phyloP scores from a whole-genome alignment of 768 basidiomycete species.

The Suillus decipiens region DNA sequence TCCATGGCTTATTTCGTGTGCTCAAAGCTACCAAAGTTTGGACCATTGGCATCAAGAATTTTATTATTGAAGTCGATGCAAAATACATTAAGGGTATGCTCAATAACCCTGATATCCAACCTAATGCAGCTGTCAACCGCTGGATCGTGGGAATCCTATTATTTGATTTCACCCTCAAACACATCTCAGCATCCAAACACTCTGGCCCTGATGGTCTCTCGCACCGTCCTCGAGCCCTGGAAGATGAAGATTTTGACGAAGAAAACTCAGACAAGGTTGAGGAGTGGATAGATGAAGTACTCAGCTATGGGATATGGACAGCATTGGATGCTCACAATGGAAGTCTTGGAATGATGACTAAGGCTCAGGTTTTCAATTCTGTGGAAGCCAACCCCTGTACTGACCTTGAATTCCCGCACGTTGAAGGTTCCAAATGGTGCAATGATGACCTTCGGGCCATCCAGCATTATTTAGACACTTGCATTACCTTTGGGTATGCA shows the following conservation, averaged over 20 bases:
- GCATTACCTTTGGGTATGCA: slow-evolving; percentile 1
- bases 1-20: slow-evolving; percentile 30
- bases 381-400: not conserved
- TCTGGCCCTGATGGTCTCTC: not conserved
- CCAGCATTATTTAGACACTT: not conserved
- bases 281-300: too few relatives aligned
- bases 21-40: slow-evolving; percentile 8
- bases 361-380: not conserved
- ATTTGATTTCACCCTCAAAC: not conserved
- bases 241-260: not conserved
- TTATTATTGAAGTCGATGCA: slow-evolving; percentile 28
- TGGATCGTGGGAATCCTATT: not conserved
- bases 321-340: not conserved
- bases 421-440: not conserved
- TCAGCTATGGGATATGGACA: not conserved
- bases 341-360: not conserved
- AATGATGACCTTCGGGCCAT: not conserved
- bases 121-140: not conserved
- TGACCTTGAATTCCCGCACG: not conserved
- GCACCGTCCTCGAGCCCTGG: not conserved
- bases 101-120: too few relatives aligned
- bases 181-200: not conserved
- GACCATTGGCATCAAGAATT: slow-evolving; percentile 21
- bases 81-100: slow-evolving; percentile 31
- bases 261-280: not conserved